Evolutionary conservation across 1,139 yeast species (phyloP).

Genomic region (Magnusiomyces magnusii): DNA sequence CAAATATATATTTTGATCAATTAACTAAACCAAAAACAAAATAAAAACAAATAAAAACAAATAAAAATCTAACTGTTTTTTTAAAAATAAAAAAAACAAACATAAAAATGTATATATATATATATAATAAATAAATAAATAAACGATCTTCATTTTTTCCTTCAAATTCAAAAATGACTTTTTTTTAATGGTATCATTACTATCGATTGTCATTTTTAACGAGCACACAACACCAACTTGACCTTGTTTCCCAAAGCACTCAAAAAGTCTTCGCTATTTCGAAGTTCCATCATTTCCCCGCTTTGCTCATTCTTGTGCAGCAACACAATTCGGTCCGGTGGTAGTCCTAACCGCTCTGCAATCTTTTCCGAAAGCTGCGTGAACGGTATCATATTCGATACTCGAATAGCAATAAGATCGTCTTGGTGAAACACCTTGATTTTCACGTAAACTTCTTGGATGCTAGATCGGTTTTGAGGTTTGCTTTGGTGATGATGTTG

Average conservation of each 20-base stretch:
- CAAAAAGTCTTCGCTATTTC: constrained; percentile 29
- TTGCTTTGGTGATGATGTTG: constrained; percentile 1
- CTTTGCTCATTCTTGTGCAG: constrained; percentile 26
- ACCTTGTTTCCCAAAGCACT: constrained; percentile 28
- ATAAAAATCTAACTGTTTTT: background rate
- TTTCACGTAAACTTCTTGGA: constrained; percentile 37
- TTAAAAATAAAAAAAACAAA: background rate
- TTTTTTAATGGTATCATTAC: background rate
- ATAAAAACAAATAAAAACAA: no score
- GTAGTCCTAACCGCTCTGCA: constrained; percentile 49
- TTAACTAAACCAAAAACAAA: no score
- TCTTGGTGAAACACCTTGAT: constrained; percentile 84
- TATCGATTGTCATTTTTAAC: constrained; percentile 11
- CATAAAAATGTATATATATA: no score
- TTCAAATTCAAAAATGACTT: background rate
- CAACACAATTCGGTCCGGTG: constrained; percentile 23
- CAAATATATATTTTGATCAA: no score
- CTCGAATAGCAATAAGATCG: constrained; percentile 80
- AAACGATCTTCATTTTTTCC: no score
- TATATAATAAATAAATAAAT: no score
- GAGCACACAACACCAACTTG: constrained; percentile 35
- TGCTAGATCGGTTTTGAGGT: background rate
- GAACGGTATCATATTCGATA: constrained; percentile 55
- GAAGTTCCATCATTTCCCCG: constrained; percentile 27
- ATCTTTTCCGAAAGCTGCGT: constrained; percentile 57